A percentile compares a stretch with the other conserved stretches of the same genome.
Evolutionary conservation across 129 eudicot genomes (phyloP).

Genomic region (Helianthus tuberosus): DNA sequence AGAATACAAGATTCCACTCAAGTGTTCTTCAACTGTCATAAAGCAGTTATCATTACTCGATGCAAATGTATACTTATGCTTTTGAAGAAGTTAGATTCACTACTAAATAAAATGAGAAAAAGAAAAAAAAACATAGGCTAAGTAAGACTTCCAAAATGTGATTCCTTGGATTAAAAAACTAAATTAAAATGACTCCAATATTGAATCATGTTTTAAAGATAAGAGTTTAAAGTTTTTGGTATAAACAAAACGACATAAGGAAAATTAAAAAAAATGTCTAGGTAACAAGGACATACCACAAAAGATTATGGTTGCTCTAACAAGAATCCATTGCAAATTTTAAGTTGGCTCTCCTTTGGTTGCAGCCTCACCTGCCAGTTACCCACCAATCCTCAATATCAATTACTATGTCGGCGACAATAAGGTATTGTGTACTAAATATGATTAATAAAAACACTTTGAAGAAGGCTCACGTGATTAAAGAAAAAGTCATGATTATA

Average conservation of each 20-base stretch:
- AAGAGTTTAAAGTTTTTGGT: background rate
- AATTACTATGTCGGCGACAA: slow-evolving; percentile 23
- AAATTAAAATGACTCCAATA: slow-evolving; percentile 36
- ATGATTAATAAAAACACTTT: slow-evolving; percentile 6
- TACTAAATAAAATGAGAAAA: slow-evolving; percentile 4
- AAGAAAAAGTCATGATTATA: background rate
- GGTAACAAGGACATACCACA: slow-evolving; percentile 66
- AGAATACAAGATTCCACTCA: slow-evolving; percentile 21
- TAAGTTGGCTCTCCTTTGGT: slow-evolving; percentile 47
- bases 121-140: slow-evolving; percentile 9
- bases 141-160: slow-evolving; percentile 40
- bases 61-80: slow-evolving; percentile 26
- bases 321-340: slow-evolving; percentile 51
- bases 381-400: slow-evolving; percentile 65
- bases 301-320: slow-evolving; percentile 53
- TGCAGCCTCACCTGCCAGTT: slow-evolving; percentile 89
- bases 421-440: slow-evolving; percentile 7
- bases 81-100: slow-evolving; percentile 25
- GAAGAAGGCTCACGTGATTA: slow-evolving; percentile 4
- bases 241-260: slow-evolving; percentile 2
- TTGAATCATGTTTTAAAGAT: slow-evolving; percentile 11
- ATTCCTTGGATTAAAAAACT: slow-evolving; percentile 59
- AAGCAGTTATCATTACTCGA: slow-evolving; percentile 14
- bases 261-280: slow-evolving; percentile 26
- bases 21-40: slow-evolving; percentile 22